phyloP scores from a whole-genome alignment of 1,139 yeast genomes.

The Diutina sp. region DNA sequence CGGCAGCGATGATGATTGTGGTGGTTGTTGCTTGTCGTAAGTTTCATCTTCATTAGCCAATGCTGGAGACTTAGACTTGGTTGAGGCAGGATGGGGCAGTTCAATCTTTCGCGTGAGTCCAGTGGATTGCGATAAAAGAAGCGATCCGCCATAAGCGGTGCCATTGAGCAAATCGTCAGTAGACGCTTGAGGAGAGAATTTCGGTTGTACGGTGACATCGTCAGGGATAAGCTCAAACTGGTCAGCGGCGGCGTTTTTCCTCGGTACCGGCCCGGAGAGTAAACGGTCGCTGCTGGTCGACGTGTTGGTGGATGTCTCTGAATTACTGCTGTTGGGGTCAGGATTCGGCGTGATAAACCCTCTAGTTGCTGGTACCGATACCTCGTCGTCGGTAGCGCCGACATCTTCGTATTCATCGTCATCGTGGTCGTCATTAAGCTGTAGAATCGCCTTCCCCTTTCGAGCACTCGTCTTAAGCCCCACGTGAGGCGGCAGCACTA shows the following conservation, averaged over 20 bases:
- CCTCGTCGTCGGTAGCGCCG: not conserved
- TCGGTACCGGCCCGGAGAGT: not conserved
- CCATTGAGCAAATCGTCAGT: slow-evolving; percentile 18
- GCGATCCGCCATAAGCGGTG: slow-evolving; percentile 29
- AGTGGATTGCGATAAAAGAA: slow-evolving; percentile 32
- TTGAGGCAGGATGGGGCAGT: not conserved
- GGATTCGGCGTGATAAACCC: not conserved
- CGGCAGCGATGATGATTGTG: not conserved
- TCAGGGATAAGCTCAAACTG: not conserved
- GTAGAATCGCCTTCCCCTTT: slow-evolving; percentile 28
- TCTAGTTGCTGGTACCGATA: not conserved
- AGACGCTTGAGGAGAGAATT: slow-evolving; percentile 9
- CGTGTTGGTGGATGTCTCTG: not conserved
- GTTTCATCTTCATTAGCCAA: not conserved
- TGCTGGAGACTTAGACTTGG: not conserved
- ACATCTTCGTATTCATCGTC: slow-evolving; percentile 7
- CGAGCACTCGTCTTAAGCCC: slow-evolving; percentile 28
- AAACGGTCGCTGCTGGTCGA: not conserved
- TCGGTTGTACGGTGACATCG: not conserved
- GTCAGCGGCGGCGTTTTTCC: not conserved
- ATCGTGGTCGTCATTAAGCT: slow-evolving; percentile 14
- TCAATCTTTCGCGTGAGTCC: slow-evolving; percentile 25
- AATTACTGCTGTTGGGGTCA: not conserved
- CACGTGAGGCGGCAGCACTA: not conserved
- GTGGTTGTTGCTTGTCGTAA: not conserved